Conservation (phyloP, 108 stramenopile genomes). For the Chaetoceros tenuissimus region DNA sequence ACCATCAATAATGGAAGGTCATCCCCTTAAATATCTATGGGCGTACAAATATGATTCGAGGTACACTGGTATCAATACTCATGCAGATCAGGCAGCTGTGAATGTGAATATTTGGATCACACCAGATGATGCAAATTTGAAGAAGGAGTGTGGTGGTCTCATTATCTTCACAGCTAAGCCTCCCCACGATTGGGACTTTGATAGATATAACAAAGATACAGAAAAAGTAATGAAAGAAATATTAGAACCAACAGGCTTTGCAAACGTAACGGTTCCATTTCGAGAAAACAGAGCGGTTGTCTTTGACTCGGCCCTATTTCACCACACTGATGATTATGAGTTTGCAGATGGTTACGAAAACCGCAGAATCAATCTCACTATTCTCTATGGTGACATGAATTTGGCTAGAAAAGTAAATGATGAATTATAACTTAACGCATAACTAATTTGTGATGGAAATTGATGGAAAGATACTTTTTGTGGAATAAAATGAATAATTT, state of each 20-base stretch:
- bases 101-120: conserved; percentile 82
- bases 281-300: conserved; percentile 69
- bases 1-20: conserved; percentile 42
- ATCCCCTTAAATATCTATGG: conserved; percentile 55
- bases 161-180: conserved; percentile 70
- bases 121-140: conserved; percentile 61
- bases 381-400: conserved; percentile 71
- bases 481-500: too few relatives aligned
- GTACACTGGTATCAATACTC: conserved; percentile 53
- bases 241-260: conserved; percentile 41
- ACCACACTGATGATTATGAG: conserved; percentile 56
- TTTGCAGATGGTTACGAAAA: conserved; percentile 65
- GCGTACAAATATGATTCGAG: conserved; percentile 60
- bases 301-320: conserved; percentile 78
- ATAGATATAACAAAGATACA: conserved; percentile 53
- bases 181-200: conserved; percentile 47
- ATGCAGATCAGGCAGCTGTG: conserved; percentile 75
- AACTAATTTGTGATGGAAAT: too few relatives aligned
- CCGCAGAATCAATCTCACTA: conserved; percentile 68
- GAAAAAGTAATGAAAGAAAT: conserved; percentile 38
- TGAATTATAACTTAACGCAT: too few relatives aligned
- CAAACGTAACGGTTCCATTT: conserved; percentile 65
- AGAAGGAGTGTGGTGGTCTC: conserved; percentile 54
- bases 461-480: too few relatives aligned
- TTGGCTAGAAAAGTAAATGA: too few relatives aligned